These are phyloP conservation scores for Linum usitatissimum DNA, from an alignment of 345 rosid species.

Conservation along the genomic window DNA sequence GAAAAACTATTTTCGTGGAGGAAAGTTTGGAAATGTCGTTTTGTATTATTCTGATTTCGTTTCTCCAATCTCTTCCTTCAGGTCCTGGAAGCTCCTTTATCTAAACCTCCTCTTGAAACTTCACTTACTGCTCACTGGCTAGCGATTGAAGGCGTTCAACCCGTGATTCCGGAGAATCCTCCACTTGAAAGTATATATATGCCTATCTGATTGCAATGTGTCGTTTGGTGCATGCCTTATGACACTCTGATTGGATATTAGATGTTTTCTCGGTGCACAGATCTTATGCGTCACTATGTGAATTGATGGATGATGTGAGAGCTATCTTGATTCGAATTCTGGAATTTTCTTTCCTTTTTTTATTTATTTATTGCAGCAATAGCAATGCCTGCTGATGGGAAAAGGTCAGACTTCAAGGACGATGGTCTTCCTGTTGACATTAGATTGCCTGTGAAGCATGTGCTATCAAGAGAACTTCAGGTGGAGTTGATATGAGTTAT, in stretches of 20 bases:
- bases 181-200: conserved; percentile 60
- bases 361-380: conserved; percentile 15
- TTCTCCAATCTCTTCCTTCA: conserved; percentile 10
- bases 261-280: neutral
- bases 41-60: neutral
- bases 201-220: neutral
- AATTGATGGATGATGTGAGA: neutral
- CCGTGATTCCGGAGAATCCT: conserved; percentile 62
- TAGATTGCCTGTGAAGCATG: conserved; percentile 46
- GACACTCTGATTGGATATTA: neutral
- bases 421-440: conserved; percentile 47
- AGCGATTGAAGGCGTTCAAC: conserved; percentile 88
- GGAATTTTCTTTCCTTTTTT: conserved; percentile 4
- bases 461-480: conserved; percentile 72
- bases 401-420: conserved; percentile 56
- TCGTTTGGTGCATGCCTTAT: neutral
- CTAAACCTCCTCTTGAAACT: conserved; percentile 48
- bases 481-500: conserved; percentile 26
- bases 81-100: conserved; percentile 60
- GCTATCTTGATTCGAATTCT: neutral
- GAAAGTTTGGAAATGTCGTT: neutral
- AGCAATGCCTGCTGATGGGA: conserved; percentile 42
- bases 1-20: neutral
- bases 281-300: neutral
- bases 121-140: conserved; percentile 60